A percentile compares a stretch with the other conserved stretches of the same genome.
Evolutionary conservation across 2,329 filamentous ascomycete genomes (phyloP).

Genomic region (Emericellopsis cladophorae): DNA sequence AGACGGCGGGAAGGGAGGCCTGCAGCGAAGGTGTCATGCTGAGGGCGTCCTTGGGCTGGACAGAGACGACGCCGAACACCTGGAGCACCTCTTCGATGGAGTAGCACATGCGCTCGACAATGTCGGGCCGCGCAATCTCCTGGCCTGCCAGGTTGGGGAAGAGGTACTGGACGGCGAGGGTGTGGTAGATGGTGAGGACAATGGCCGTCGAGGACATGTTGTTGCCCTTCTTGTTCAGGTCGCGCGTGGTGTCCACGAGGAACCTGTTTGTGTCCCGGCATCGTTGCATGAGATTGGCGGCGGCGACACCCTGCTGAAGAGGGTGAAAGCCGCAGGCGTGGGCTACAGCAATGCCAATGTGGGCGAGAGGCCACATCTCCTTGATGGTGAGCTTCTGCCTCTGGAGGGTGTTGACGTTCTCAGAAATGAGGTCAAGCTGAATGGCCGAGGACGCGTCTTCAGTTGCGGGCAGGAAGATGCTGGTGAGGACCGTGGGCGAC

Average conservation of each 20-base stretch:
- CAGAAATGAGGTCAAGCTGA: conserved; percentile 19
- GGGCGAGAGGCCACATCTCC: conserved; percentile 21
- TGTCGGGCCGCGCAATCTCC: conserved; percentile 9
- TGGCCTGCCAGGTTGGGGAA: conserved; percentile 12
- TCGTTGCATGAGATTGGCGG: conserved; percentile 8
- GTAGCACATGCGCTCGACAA: conserved; percentile 14
- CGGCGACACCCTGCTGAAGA: conserved; percentile 9
- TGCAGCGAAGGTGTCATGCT: conserved; percentile 8
- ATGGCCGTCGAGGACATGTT: conserved; percentile 11
- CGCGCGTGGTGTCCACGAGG: conserved; percentile 12
- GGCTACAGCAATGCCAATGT: conserved; percentile 16
- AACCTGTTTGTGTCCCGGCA: conserved; percentile 15
- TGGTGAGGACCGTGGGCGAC: conserved; percentile 10
- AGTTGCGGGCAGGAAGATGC: conserved; percentile 15
- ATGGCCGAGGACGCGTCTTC: conserved; percentile 16
- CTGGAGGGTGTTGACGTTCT: conserved; percentile 22
- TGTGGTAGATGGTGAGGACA: conserved; percentile 17
- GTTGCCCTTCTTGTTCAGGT: conserved; percentile 9
- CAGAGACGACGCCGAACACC: conserved; percentile 8
- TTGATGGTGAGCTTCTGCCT: conserved; percentile 18
- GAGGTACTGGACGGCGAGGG: conserved; percentile 18
- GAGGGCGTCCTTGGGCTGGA: conserved; percentile 10
- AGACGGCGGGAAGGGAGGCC: conserved; percentile 12
- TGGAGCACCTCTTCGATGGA: conserved; percentile 15
- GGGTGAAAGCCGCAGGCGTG: conserved; percentile 14